Conservation (phyloP, 2,329 filamentous ascomycete species). For the Diaporthe eres region DNA sequence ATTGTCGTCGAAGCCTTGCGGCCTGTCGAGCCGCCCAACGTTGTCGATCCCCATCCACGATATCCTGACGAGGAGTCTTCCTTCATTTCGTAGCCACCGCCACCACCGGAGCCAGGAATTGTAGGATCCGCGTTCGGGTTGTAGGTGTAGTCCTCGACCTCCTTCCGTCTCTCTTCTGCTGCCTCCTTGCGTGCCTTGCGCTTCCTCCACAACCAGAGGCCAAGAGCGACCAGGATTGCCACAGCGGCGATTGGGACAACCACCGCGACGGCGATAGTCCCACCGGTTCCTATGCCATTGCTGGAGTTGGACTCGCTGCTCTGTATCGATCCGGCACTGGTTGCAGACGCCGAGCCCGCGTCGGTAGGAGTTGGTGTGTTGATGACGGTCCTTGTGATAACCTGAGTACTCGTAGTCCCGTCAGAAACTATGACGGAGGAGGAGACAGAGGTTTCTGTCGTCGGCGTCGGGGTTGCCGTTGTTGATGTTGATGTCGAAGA, state of each 20-base stretch:
- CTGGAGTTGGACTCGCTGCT: constrained; percentile 49
- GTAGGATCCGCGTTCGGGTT: constrained; percentile 97
- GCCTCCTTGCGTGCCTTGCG: constrained; percentile 87
- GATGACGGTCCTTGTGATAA: constrained; percentile 43
- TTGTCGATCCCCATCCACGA: constrained; percentile 92
- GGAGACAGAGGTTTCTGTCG: constrained; percentile 34
- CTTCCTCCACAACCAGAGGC: constrained; percentile 88
- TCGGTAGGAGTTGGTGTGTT: constrained; percentile 21
- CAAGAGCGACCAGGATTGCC: constrained; percentile 81
- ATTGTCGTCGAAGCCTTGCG: constrained; percentile 92
- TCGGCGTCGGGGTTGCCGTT: constrained; percentile 3
- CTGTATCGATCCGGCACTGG: constrained; percentile 41
- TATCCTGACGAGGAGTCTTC: constrained; percentile 86
- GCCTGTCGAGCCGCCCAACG: constrained; percentile 75
- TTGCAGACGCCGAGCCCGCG: constrained; percentile 29
- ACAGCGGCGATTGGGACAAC: constrained; percentile 94
- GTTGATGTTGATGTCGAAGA: not conserved
- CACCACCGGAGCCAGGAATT: constrained; percentile 64
- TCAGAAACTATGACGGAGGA: constrained; percentile 26
- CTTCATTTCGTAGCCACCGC: constrained; percentile 78
- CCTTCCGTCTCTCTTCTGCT: constrained; percentile 91
- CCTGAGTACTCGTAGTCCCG: constrained; percentile 37
- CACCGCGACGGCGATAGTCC: constrained; percentile 91
- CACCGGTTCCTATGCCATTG: constrained; percentile 68
- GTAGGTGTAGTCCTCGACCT: constrained; percentile 97